Base-by-base conservation (phyloP, 1,284 basidiomycete species). In the Tilletia setariae region DNA sequence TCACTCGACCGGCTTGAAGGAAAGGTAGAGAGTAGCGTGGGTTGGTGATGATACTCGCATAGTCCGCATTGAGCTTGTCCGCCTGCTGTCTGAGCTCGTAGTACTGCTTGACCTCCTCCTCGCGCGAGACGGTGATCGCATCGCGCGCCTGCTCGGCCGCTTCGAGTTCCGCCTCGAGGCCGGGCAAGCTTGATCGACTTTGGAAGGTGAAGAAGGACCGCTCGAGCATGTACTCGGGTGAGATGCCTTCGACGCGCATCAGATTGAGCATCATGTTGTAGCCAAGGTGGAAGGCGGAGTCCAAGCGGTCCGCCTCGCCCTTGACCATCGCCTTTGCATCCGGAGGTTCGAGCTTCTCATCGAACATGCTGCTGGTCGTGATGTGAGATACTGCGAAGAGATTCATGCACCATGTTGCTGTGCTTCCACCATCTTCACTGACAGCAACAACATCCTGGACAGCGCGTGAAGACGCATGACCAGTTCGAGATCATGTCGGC, bases 341-440 rank as follows among this genome's bases (percentile, higher is more conserved):
- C 1, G 88, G 84, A 0, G 96, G 94, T 80, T 98, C 96, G 64
- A 99, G 86, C 85, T 96, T 97, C 85, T 97, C 94, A 84, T 98
- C 95, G 82, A 91, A 93, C 96, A 99, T 98, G 93, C 98, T 93
- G 80, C 98, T 98, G 72, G n/a, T n/a, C n/a, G n/a, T n/a, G n/a
- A n/a, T n/a, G n/a, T n/a, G n/a, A n/a, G n/a, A n/a, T n/a, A n/a
- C n/a, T n/a, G n/a, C n/a, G n/a, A n/a, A n/a, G n/a, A n/a, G n/a
- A n/a, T n/a, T n/a, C n/a, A n/a, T n/a, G n/a, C n/a, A n/a, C n/a
- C n/a, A n/a, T n/a, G n/a, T n/a, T n/a, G n/a, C n/a, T n/a, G n/a
- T n/a, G n/a, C n/a, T n/a, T n/a, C n/a, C n/a, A n/a, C n/a, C n/a
- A n/a, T n/a, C n/a, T n/a, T n/a, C n/a, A n/a, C n/a, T n/a, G n/a